Evolutionary conservation across 257 asterid species (phyloP).

Genomic region (Eustoma russellianum): DNA sequence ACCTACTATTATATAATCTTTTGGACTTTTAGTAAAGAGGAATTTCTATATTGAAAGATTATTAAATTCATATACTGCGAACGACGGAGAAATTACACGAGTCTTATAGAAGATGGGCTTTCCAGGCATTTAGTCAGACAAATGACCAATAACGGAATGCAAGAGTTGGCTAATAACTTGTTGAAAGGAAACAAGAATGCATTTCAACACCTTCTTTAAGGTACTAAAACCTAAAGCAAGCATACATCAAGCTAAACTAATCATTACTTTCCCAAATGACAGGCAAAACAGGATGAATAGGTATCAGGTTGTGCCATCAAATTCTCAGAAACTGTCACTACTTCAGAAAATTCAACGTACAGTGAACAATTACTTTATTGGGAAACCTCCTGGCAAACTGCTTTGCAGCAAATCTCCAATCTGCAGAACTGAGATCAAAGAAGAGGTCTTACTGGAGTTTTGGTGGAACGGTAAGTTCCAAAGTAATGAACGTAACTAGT

Average conservation of each 20-base stretch:
- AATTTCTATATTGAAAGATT: too few species aligned
- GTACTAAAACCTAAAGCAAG: neutral
- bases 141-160: too few species aligned
- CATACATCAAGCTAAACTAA: constrained; percentile 1
- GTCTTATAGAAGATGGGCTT: too few species aligned
- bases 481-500: too few species aligned
- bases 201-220: neutral
- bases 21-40: too few species aligned
- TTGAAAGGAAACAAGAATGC: neutral
- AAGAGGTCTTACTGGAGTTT: constrained; percentile 7
- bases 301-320: neutral
- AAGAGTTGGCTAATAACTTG: neutral
- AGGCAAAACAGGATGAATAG: neutral
- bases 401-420: constrained; percentile 87
- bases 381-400: constrained; percentile 81
- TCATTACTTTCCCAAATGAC: neutral
- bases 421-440: constrained; percentile 51
- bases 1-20: too few species aligned
- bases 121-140: too few species aligned
- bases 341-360: constrained; percentile 32
- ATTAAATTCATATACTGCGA: too few species aligned
- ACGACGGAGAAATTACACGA: too few species aligned
- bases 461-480: neutral
- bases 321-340: neutral
- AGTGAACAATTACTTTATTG: constrained; percentile 72